Base-by-base conservation (phyloP, 768 basidiomycete species). In the Tricholoma bakamatsutake region DNA sequence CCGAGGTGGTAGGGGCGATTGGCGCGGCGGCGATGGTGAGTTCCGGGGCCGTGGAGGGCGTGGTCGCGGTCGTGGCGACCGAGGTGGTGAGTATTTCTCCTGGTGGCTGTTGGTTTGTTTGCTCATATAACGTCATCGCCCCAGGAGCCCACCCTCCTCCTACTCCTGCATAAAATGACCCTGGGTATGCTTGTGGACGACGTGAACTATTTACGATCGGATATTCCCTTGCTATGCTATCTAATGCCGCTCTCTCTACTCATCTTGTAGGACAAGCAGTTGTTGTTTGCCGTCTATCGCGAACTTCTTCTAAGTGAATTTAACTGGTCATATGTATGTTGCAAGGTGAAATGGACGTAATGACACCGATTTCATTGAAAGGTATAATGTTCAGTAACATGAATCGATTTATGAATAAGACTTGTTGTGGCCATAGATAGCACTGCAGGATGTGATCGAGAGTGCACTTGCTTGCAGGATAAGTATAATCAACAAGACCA, bases 41-140 rank as follows among this genome's bases (percentile, higher is more conserved):
- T 69, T 67, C 58, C 76, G 80, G 45, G 77, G 79, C 11, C 75
- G 80, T 30, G 76, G 76, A 15, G 68, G 71, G 21, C 62, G 68
- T 33, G 67, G 69, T 52, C 71, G 74, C 27, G 63, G 75, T 39
- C 69, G 76, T 34, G 63, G 65, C 49, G 75, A 77, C 21, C 67
- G 75, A 21, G 69, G 70, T 65, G 76, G 71, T 70, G 50, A 61
- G 58, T 59, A 35, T 24, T 45, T 39, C 40, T 24, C 15, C 11
- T 21, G n/a, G 21, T 17, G 10, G 15, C 30, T n/a, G 28, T 15
- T 10, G 13, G n/a, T 17, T 8, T 1, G 3, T 8, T 9, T 17
- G 8, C 15, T 31, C 24, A 48, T 17, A 27, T 13, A 30, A 31
- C n/a, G 3, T 15, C 12, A 24, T 47, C 8, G 1, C 15, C 31